Base-by-base conservation (phyloP, 768 basidiomycete genomes). In the Boletales sp. region DNA sequence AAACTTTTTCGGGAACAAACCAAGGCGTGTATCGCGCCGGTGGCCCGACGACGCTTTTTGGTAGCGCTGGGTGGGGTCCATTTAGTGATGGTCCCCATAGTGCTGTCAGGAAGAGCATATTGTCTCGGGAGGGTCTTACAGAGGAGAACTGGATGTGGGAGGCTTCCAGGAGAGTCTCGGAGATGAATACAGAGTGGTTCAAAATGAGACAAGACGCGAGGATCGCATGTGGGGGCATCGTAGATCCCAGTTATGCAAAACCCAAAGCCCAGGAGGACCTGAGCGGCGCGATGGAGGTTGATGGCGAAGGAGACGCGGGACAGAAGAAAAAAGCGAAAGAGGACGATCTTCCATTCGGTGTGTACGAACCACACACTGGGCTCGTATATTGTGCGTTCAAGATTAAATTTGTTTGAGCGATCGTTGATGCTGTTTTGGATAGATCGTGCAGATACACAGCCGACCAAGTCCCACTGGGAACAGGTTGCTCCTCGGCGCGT, bases 61-160 rank as follows among this genome's bases (percentile, higher is more conserved):
- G 90, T 15, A 80, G 80, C 1, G 76, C 76, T 14, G 94, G 94
- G 0, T 80, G 84, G 74, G 90, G 92, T 2, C 92, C 94, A 1
- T 95, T 84, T 67, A 90, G 88, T 49, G 90, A 92, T 58, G 90
- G 90, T 1, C 91, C 90, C 0, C 72, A 91, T 51, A 89, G 87
- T 55, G 86, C 86, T 1, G 89, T 93, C 51, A 78, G 89, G 59
- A 91, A 94, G 69, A 84, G 86, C 21, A 66, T 87, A 60, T 66
- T 94, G 48, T 77, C 81, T 39, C 75, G 87, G n/a, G 86, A 90
- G 51, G 90, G 91, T 1, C 79, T 95, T 10, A 84, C 79, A 33
- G 86, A 83, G 62, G 88, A 94, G 58, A 95, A 95, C 62, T 98
- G 94, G 94, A 94, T 97, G 89, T 75, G 69, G 61, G 79, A 86